Conservation (phyloP, 805 yeast genomes). For the Schwanniomyces sp. region DNA sequence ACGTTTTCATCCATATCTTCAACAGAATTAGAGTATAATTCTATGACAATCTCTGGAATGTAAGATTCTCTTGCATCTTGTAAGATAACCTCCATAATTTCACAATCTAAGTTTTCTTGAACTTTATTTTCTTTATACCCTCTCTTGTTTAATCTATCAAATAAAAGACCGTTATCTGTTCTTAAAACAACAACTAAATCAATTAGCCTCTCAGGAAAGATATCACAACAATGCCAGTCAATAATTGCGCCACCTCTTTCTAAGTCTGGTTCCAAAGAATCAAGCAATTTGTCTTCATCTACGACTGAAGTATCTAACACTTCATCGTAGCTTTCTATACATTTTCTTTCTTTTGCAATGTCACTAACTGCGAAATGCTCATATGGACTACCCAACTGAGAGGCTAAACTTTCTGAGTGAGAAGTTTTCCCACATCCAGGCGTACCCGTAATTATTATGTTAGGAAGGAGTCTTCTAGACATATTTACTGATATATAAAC, state of each 20-base stretch:
- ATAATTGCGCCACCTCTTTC: conserved; percentile 85
- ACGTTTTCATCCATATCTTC: conserved; percentile 85
- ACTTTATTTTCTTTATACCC: conserved; percentile 80
- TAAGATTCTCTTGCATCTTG: conserved; percentile 87
- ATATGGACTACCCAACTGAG: conserved; percentile 48
- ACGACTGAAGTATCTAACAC: conserved; percentile 83
- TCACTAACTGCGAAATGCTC: conserved; percentile 69
- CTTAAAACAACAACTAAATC: conserved; percentile 90
- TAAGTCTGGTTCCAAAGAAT: conserved; percentile 73
- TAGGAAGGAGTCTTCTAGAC: conserved; percentile 51
- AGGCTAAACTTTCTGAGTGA: conserved; percentile 61
- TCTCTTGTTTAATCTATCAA: conserved; percentile 73
- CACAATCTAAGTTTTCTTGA: conserved; percentile 92
- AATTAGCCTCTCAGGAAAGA: conserved; percentile 88
- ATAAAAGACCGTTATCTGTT: conserved; percentile 69
- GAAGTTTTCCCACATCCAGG: conserved; percentile 91
- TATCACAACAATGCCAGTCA: conserved; percentile 98
- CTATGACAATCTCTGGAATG: conserved; percentile 78
- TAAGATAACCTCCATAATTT: conserved; percentile 88
- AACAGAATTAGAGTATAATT: conserved; percentile 65
- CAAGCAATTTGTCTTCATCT: conserved; percentile 87
- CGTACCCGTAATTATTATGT: conserved; percentile 90
- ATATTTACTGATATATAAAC: conserved; percentile 8
- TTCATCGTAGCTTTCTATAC: conserved; percentile 84
- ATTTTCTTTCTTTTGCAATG: conserved; percentile 72